Conservation (phyloP, 164 flowering plant species). For the Echeveria elegans region DNA sequence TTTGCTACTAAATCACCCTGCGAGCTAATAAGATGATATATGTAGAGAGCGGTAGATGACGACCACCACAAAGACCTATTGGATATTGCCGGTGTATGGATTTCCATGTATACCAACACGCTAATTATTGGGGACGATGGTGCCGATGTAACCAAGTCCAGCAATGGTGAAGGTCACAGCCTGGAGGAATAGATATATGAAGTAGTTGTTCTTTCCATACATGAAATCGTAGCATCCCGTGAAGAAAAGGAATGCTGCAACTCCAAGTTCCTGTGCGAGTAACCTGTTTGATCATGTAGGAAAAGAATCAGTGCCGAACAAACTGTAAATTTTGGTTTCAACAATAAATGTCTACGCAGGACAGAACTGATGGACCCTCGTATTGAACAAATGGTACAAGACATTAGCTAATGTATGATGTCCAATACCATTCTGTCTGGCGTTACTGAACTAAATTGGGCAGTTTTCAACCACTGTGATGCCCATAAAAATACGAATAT, state of each 20-base stretch:
- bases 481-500: neutral
- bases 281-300: slow-evolving; percentile 28
- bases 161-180: slow-evolving; percentile 49
- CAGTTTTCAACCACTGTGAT: neutral
- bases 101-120: neutral
- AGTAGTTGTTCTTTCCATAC: slow-evolving; percentile 71
- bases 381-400: neutral
- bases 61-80: neutral
- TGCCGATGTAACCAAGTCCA: slow-evolving; percentile 79
- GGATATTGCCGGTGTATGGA: neutral
- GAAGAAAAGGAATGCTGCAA: slow-evolving; percentile 61
- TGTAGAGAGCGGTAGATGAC: neutral
- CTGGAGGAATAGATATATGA: slow-evolving; percentile 69
- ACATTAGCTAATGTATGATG: neutral
- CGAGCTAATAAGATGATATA: neutral
- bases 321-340: neutral
- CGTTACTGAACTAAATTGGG: neutral
- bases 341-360: neutral
- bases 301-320: neutral
- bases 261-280: slow-evolving; percentile 54
- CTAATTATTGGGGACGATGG: slow-evolving; percentile 48
- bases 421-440: neutral
- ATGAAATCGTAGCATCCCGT: slow-evolving; percentile 67
- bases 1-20: neutral
- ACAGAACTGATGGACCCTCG: neutral